These are phyloP conservation scores for Colletotrichum gloeosporioides DNA, from an alignment of 2,329 filamentous ascomycete species.

Conservation along the genomic window DNA sequence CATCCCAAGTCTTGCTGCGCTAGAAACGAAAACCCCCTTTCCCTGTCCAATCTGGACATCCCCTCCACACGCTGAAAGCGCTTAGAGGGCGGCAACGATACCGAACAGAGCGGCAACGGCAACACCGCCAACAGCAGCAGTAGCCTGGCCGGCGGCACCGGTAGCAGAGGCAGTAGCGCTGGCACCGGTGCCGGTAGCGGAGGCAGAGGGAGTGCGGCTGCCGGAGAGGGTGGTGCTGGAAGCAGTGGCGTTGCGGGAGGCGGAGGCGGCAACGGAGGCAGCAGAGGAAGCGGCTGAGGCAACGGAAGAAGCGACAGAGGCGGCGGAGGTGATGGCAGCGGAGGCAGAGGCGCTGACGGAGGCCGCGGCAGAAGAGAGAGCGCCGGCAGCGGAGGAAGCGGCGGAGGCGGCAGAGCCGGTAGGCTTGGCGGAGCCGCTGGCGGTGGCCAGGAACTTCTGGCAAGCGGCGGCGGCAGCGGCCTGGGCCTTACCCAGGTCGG, in stretches of 20 bases:
- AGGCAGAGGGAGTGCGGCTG: background rate
- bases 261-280: slow-evolving; percentile 13
- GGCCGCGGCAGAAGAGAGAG: background rate
- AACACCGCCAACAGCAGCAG: background rate
- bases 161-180: background rate
- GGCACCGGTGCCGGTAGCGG: background rate
- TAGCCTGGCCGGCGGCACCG: background rate
- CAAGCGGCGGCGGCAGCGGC: slow-evolving; percentile 32
- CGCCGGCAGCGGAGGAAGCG: background rate
- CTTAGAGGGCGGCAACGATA: slow-evolving; percentile 12
- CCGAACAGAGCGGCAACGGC: slow-evolving; percentile 14
- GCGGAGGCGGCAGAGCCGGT: background rate
- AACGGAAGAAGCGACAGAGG: slow-evolving; percentile 22
- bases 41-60: background rate
- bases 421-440: background rate
- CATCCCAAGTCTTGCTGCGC: background rate
- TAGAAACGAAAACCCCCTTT: background rate
- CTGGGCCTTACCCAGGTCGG: slow-evolving; percentile 36
- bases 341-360: slow-evolving; percentile 25
- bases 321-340: slow-evolving; percentile 32
- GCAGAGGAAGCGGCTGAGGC: slow-evolving; percentile 12
- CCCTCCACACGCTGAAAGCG: too few relatives aligned
- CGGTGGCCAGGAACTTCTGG: slow-evolving; percentile 23
- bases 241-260: slow-evolving; percentile 6
- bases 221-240: background rate